Percentiles rank a stretch among this genome's conserved stretches.
Evolutionary conservation across 2,329 filamentous ascomycete genomes (phyloP).

Genomic region (Fusarium multiceps): DNA sequence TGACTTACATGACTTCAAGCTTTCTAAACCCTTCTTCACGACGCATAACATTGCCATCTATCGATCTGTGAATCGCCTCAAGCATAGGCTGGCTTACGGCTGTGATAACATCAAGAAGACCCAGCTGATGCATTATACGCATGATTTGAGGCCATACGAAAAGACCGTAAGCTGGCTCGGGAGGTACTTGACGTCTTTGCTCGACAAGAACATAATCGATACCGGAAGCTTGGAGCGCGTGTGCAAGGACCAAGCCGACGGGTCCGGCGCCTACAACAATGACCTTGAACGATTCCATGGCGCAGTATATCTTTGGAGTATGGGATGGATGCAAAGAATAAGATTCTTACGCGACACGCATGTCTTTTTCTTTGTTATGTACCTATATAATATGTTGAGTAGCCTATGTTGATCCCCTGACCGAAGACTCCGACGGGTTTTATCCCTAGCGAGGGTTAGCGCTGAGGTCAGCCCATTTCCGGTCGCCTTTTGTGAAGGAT

Average conservation of each 20-base stretch:
- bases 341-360: not conserved
- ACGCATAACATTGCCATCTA: slow-evolving; percentile 5
- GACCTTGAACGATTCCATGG: slow-evolving; percentile 21
- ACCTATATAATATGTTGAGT: not conserved
- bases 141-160: slow-evolving; percentile 30
- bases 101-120: not conserved
- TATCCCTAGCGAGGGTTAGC: not conserved
- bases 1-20: not conserved
- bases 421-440: not conserved
- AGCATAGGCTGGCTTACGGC: slow-evolving; percentile 20
- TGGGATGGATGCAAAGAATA: not conserved
- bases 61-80: slow-evolving; percentile 7
- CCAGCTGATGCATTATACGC: slow-evolving; percentile 21
- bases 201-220: slow-evolving; percentile 26
- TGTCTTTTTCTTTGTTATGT: not conserved
- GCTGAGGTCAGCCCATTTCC: slow-evolving; percentile 1
- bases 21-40: not conserved
- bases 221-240: slow-evolving; percentile 11
- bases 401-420: not conserved
- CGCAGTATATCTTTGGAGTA: not conserved
- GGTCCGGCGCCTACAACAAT: slow-evolving; percentile 27
- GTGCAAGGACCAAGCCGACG: slow-evolving; percentile 16
- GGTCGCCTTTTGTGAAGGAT: not conserved
- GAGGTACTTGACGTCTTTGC: slow-evolving; percentile 19
- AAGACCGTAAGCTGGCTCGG: slow-evolving; percentile 21